Evolutionary conservation across 192 early-diverging fungal genomes (phyloP), one percentile per base, ranked within the genome.

Genomic region (Obelidium mucronatum): DNA sequence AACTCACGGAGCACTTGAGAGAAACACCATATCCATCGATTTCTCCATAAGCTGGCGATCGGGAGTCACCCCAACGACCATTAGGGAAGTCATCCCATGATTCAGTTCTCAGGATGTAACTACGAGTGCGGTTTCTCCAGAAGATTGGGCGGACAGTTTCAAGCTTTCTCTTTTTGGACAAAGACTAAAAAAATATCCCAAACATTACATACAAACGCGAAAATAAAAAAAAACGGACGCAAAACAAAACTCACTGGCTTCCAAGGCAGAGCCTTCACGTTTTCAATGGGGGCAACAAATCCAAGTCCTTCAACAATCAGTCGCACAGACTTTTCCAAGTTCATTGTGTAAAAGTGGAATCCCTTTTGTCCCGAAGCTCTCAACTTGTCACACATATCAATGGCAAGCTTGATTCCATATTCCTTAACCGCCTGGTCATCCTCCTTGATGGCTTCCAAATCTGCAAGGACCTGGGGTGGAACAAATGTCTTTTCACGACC

Each of bases 81-180:
- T 99, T 99, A 52, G 97, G 97, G 78, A 95, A 99, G 77, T 97
- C 97, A 78, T 99, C 97, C 97, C 97, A 99, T 51, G 88, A 80
- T 78, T 95, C 95, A 1, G 97, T 98, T 35, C 93, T 89, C 31
- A 88, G 78, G 76, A 98, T 92, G 89, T 99, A 98, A 83, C 91
- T 93, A 77, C 92, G 90, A 39, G 92, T 90, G 51, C 96, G 91
- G 89, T 99, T 98, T 82, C 92, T 91, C 97, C 97, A 99, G 74
- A 98, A 98, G 78, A 99, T 99, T 28, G 97, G 97, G 31, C 97
- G 94, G 54, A 99, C 97, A 72, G 91, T 95, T 84, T 99, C 97
- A 76, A 93, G 92, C 37, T 93, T 90, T 85, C 88, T 80, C 83
- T 96, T 96, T 77, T 91, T 86, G 34, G 90, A 90, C 64, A 97